A percentile compares a stretch with the other conserved stretches of the same genome.
These are phyloP conservation scores for Erigeron canadensis DNA, from an alignment of 129 eudicot species.

Conservation along the genomic window DNA sequence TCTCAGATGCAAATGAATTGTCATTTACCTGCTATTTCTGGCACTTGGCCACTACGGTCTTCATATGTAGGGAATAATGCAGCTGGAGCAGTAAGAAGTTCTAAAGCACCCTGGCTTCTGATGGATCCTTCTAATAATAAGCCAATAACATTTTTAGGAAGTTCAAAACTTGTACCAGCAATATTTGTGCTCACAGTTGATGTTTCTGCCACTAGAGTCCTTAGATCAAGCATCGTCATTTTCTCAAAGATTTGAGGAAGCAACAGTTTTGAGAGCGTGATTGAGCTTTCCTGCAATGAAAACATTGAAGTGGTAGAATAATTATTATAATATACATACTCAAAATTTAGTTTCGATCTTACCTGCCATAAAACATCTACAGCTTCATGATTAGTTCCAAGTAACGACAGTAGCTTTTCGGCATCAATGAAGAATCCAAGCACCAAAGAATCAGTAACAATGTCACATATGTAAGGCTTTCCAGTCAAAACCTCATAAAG, in stretches of 20 bases:
- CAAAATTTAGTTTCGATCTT: slow-evolving; percentile 6
- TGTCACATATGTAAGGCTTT: slow-evolving; percentile 84
- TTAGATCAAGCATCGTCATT: slow-evolving; percentile 75
- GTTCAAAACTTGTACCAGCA: slow-evolving; percentile 69
- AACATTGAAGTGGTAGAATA: background rate
- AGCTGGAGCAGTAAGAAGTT: slow-evolving; percentile 76
- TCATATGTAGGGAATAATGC: slow-evolving; percentile 45
- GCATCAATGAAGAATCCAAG: slow-evolving; percentile 81
- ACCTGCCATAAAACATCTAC: slow-evolving; percentile 94
- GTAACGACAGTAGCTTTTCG: slow-evolving; percentile 59
- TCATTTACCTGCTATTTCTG: slow-evolving; percentile 62
- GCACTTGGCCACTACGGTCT: slow-evolving; percentile 51
- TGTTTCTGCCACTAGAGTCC: slow-evolving; percentile 78
- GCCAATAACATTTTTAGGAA: slow-evolving; percentile 67
- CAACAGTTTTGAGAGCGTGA: slow-evolving; percentile 68
- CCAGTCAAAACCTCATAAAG: slow-evolving; percentile 76
- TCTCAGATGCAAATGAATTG: background rate
- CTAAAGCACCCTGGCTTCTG: slow-evolving; percentile 57
- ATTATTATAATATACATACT: background rate
- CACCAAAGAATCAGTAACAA: slow-evolving; percentile 76
- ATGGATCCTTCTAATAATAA: slow-evolving; percentile 80
- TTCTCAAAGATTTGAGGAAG: slow-evolving; percentile 85
- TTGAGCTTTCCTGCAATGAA: slow-evolving; percentile 71
- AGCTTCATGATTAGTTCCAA: slow-evolving; percentile 67
- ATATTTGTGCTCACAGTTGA: slow-evolving; percentile 61